Conservation (phyloP, 164 flowering plant species). For the Liquidambar formosana region DNA sequence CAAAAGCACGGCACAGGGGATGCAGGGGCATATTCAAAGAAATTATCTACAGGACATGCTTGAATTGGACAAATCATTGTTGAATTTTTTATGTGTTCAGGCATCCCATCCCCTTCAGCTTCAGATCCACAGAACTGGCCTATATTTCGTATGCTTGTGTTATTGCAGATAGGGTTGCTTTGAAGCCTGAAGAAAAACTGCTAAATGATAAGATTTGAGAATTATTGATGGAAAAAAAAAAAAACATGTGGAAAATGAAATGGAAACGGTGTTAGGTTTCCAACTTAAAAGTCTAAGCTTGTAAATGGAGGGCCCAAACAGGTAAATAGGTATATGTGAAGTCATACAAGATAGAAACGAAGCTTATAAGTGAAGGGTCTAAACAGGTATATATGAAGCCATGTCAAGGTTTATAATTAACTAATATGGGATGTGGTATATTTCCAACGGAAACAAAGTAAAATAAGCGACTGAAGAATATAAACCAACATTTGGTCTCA, state of each 20-base stretch:
- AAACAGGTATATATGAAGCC: too few relatives aligned
- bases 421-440: too few relatives aligned
- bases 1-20: constrained; percentile 57
- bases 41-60: constrained; percentile 48
- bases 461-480: too few relatives aligned
- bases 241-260: background rate
- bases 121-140: constrained; percentile 41
- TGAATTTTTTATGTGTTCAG: constrained; percentile 20
- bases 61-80: constrained; percentile 34
- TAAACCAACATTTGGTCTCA: background rate
- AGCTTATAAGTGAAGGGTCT: too few relatives aligned
- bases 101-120: constrained; percentile 18
- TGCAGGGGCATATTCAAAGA: constrained; percentile 49
- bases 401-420: too few relatives aligned
- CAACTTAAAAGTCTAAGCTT: too few relatives aligned
- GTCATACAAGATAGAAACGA: too few relatives aligned
- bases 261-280: too few relatives aligned
- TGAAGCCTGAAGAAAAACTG: constrained; percentile 54
- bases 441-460: too few relatives aligned
- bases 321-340: too few relatives aligned
- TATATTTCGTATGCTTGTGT: constrained; percentile 40
- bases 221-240: background rate
- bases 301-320: too few relatives aligned
- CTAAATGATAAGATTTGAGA: background rate
- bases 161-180: constrained; percentile 67